Evolutionary conservation across 805 yeast genomes (phyloP).

Genomic region (Martiniozyma abietophila): DNA sequence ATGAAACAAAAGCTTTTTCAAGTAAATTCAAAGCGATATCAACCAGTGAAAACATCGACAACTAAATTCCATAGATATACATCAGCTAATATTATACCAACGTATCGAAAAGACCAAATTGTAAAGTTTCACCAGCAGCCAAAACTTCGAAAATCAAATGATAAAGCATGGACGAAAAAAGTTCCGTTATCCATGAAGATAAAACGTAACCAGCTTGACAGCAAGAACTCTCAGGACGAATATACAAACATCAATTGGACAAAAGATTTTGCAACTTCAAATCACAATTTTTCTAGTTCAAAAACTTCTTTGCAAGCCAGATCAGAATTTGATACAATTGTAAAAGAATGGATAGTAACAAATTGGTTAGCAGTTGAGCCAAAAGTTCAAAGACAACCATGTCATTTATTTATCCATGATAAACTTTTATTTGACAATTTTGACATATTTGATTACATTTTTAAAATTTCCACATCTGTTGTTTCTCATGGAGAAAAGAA

Average conservation of each 20-base stretch:
- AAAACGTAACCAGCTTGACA: too few relatives aligned
- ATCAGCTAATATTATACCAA: too few relatives aligned
- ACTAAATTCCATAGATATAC: too few relatives aligned
- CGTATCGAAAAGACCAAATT: too few relatives aligned
- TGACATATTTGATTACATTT: slow-evolving; percentile 14
- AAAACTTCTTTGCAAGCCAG: slow-evolving; percentile 13
- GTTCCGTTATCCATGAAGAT: too few relatives aligned
- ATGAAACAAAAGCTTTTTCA: too few relatives aligned
- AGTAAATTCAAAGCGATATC: too few relatives aligned
- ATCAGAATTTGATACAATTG: slow-evolving; percentile 16
- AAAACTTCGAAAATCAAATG: too few relatives aligned
- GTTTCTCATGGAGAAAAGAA: slow-evolving; percentile 4
- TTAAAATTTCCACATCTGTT: slow-evolving; percentile 5
- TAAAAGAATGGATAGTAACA: slow-evolving; percentile 20
- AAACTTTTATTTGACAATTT: slow-evolving; percentile 15
- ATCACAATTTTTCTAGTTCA: slow-evolving; percentile 1
- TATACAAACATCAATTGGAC: slow-evolving; percentile 5
- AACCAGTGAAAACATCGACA: too few relatives aligned
- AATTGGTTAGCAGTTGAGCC: slow-evolving; percentile 15
- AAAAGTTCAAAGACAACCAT: slow-evolving; percentile 12
- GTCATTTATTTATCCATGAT: slow-evolving; percentile 23
- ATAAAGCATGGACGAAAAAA: too few relatives aligned
- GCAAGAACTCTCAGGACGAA: background rate
- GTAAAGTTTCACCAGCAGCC: too few relatives aligned
- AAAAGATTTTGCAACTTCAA: background rate